phyloP scores from a whole-genome alignment of 2,329 filamentous ascomycete species.

The Aureobasidium leucospermi region DNA sequence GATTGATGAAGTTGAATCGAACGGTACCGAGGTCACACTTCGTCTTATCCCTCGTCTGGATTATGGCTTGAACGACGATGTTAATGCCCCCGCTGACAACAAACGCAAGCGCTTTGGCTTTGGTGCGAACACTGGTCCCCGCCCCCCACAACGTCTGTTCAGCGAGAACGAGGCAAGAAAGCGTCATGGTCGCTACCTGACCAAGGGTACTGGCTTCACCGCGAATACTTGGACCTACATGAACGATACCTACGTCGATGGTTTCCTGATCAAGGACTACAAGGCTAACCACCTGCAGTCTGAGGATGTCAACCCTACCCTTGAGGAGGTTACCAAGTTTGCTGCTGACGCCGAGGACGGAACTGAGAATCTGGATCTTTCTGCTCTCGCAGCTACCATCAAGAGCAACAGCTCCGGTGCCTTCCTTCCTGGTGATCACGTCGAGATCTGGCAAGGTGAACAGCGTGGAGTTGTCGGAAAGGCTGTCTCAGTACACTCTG shows the following conservation, averaged over 20 bases:
- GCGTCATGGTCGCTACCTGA: constrained; percentile 61
- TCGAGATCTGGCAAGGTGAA: constrained; percentile 92
- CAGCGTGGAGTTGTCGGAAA: constrained; percentile 86
- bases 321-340: constrained; percentile 95
- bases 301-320: constrained; percentile 82
- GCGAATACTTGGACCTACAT: constrained; percentile 76
- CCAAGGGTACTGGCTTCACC: constrained; percentile 44
- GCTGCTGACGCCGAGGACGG: constrained; percentile 76
- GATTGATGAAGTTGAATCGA: constrained; percentile 85
- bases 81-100: constrained; percentile 38
- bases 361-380: constrained; percentile 85
- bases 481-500: constrained; percentile 76
- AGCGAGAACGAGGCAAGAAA: constrained; percentile 90
- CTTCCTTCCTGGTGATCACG: constrained; percentile 89
- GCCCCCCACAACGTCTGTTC: constrained; percentile 83
- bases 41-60: constrained; percentile 85
- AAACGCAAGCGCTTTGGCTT: constrained; percentile 68
- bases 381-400: constrained; percentile 80
- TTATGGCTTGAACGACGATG: constrained; percentile 82
- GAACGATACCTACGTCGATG: constrained; percentile 83
- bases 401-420: constrained; percentile 76
- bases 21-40: constrained; percentile 80
- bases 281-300: constrained; percentile 80
- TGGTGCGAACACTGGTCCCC: constrained; percentile 48
- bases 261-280: constrained; percentile 89